phyloP scores from a whole-genome alignment of 805 yeast genomes.

The Candida ortonii region DNA sequence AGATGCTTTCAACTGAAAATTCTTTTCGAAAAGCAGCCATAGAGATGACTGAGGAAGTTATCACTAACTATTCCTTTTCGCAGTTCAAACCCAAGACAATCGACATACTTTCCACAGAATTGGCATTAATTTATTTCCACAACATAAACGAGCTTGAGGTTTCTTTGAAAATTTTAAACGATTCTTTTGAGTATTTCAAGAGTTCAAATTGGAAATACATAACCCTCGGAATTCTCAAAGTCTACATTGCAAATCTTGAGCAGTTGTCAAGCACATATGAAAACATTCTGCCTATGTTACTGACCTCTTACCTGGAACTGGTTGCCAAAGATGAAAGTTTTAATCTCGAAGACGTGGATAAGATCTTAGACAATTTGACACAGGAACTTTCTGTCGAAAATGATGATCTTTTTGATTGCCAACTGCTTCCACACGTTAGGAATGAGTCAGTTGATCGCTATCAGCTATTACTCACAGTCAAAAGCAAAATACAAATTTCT shows the following conservation, averaged over 20 bases:
- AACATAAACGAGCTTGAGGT: conserved; percentile 53
- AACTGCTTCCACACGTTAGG: conserved; percentile 37
- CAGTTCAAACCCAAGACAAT: conserved; percentile 58
- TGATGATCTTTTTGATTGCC: conserved; percentile 36
- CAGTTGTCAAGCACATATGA: conserved; percentile 28
- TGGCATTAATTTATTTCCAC: conserved; percentile 63
- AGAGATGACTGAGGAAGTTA: conserved; percentile 52
- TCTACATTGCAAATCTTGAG: conserved; percentile 68
- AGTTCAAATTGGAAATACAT: conserved; percentile 72
- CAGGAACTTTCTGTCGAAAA: conserved; percentile 16
- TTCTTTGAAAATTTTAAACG: conserved; percentile 61
- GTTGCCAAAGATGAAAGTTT: conserved; percentile 28
- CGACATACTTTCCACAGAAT: conserved; percentile 72
- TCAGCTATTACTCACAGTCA: conserved; percentile 34
- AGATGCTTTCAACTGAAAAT: conserved; percentile 32
- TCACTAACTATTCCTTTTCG: conserved; percentile 49
- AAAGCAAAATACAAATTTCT: conserved; percentile 25
- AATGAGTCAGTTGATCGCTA: conserved; percentile 37
- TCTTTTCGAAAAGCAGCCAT: conserved; percentile 44
- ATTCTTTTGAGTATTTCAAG: conserved; percentile 66
- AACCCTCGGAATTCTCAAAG: conserved; percentile 61
- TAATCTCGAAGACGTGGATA: conserved; percentile 18
- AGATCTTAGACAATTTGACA: conserved; percentile 13
- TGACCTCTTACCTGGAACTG: conserved; percentile 39
- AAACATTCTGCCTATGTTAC: conserved; percentile 27